Base-by-base conservation (phyloP, 139 green algal species). In the Chloropicon primus region DNA sequence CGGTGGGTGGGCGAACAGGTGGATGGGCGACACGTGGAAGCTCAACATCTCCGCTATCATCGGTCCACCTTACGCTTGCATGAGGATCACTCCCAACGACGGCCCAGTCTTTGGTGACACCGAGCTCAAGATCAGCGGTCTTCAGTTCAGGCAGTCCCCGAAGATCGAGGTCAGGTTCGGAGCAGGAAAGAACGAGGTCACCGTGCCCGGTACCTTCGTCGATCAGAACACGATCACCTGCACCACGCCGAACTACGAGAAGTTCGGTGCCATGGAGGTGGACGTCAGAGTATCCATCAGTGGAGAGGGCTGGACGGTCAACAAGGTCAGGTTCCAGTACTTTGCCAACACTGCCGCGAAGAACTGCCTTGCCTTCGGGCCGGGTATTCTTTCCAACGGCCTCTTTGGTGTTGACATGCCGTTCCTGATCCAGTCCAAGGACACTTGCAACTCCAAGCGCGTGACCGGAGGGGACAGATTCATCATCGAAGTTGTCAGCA, bases 31-130 rank as follows among this genome's bases (percentile, higher is more conserved):
- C 85, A 85, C 86, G 26, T 85, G 89, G 77, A 90, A 87, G 78
- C 82, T 91, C 1, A 92, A 95, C 80, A 87, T 94, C 25, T 89
- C 88, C 17, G 84, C 88, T 54, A 93, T 96, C 84, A 93, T 96
- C 72, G 92, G 92, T n/a, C 92, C 92, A 10, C 90, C 90, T 1
- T 96, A 96, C 54, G 92, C 92, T n/a, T 93, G 88, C 82, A 90
- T 86, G 26, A 79, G 79, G 74, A 86, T 92, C 27, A 72, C 82
- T 28, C 92, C 91, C 10, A 79, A 87, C 74, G 84, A 88, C 26
- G 92, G 92, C 24, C 90, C 92, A 2, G 92, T 96, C 76, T 93
- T 92, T 81, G 92, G 92, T 27, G 86, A 86, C 28, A 92, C 88
- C 10, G 88, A 93, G 80, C 84, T 96, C 53, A 86, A 79, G 24